A percentile compares a stretch with the other conserved stretches of the same genome.
Conservation (phyloP, 139 green algal genomes). For the Trebouxia sp. region DNA sequence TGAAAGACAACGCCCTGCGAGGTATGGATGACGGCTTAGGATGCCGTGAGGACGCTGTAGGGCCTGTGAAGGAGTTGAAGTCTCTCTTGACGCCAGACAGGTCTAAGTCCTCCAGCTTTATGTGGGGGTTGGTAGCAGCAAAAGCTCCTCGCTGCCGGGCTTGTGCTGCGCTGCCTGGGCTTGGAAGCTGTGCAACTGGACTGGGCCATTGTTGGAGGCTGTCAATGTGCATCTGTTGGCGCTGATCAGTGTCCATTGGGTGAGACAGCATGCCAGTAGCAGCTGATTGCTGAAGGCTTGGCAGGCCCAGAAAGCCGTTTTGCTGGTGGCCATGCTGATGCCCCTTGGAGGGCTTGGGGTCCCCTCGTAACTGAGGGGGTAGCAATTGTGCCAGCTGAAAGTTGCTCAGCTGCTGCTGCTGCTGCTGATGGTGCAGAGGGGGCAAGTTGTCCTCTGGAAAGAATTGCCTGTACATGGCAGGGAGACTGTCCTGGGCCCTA, state of each 20-base stretch:
- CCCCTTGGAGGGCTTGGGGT: not conserved
- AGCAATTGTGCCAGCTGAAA: not conserved
- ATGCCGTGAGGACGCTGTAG: not conserved
- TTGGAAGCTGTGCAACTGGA: not conserved
- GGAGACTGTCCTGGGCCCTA: not conserved
- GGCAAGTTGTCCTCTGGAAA: not conserved
- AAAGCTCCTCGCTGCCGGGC: not conserved
- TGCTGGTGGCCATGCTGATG: not conserved
- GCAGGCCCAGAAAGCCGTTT: not conserved
- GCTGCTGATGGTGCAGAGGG: not conserved
- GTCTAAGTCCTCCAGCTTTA: not conserved
- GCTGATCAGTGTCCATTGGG: too few relatives aligned
- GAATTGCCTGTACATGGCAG: not conserved
- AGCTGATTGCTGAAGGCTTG: not conserved
- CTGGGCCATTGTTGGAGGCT: conserved; percentile 14
- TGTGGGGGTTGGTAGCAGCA: not conserved
- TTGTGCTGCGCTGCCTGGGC: not conserved
- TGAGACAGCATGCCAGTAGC: too few relatives aligned
- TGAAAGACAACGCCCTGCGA: not conserved
- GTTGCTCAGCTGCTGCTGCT: not conserved
- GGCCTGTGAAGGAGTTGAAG: not conserved
- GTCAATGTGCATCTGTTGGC: not conserved
- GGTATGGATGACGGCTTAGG: not conserved
- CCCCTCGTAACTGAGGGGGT: not conserved
- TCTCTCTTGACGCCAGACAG: not conserved